These are phyloP conservation scores for Cylindrotheca fusiformis DNA, from an alignment of 108 stramenopile genomes.

Conservation along the genomic window DNA sequence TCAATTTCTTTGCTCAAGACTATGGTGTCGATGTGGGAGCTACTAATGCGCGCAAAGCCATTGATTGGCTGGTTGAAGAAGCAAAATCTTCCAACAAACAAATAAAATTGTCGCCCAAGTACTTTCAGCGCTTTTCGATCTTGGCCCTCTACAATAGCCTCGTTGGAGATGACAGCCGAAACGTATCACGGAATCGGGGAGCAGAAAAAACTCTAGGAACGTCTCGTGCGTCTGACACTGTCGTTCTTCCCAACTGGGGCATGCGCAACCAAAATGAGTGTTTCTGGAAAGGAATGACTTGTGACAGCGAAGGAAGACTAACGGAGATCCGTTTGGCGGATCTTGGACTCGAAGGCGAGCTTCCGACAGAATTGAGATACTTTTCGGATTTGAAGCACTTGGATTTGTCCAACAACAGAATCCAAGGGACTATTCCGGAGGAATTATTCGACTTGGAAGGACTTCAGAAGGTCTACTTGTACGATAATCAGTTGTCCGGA, in stretches of 20 bases:
- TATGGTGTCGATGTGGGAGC: neutral
- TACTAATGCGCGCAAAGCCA: too few species aligned
- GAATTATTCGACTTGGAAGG: conserved; percentile 9
- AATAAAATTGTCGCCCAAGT: neutral
- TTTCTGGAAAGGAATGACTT: conserved; percentile 54
- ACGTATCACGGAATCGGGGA: neutral
- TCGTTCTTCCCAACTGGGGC: neutral
- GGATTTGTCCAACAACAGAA: conserved; percentile 22
- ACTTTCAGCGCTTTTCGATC: neutral
- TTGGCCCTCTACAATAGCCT: neutral
- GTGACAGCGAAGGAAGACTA: conserved; percentile 45
- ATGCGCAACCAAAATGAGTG: conserved; percentile 23
- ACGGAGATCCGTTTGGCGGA: conserved; percentile 32
- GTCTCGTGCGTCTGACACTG: neutral
- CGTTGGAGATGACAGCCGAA: neutral
- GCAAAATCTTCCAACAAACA: neutral
- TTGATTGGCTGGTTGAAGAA: conserved; percentile 2
- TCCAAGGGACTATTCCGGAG: conserved; percentile 17
- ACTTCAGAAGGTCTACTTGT: conserved; percentile 13
- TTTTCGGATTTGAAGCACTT: conserved; percentile 3
- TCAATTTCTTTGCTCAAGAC: conserved; percentile 3
- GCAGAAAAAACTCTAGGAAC: too few species aligned
- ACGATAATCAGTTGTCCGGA: conserved; percentile 23
- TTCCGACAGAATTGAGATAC: conserved; percentile 13
- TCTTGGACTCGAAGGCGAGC: conserved; percentile 30